phyloP scores from a whole-genome alignment of 768 basidiomycete species.

The Lactifluus echinatus region DNA sequence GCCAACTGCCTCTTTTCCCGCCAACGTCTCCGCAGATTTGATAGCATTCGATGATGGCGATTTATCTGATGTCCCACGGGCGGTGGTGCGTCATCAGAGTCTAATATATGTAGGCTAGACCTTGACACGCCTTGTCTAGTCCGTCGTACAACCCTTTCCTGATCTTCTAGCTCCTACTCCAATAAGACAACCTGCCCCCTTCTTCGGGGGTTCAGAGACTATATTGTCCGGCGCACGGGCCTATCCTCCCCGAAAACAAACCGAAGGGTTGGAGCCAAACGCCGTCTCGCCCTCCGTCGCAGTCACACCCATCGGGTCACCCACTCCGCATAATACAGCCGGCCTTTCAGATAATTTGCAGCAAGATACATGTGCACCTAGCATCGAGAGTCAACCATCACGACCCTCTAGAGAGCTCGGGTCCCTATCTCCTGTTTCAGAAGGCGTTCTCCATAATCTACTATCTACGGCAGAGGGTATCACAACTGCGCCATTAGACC shows the following conservation, averaged over 20 bases:
- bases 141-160: neutral
- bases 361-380: neutral
- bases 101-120: neutral
- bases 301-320: neutral
- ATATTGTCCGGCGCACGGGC: neutral
- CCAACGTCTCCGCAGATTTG: neutral
- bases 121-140: neutral
- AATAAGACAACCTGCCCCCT: neutral
- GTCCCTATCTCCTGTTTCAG: constrained; percentile 55
- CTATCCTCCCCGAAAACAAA: neutral
- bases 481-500: neutral
- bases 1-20: neutral
- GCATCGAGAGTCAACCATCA: neutral
- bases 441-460: constrained; percentile 27
- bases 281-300: neutral
- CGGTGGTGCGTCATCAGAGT: neutral
- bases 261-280: neutral
- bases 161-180: constrained; percentile 13
- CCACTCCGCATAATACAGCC: neutral
- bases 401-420: constrained; percentile 33
- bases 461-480: neutral
- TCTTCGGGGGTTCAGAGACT: neutral
- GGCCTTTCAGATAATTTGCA: neutral
- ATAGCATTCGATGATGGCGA: constrained; percentile 7
- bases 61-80: neutral